Evolutionary conservation across 345 rosid genomes (phyloP).

Genomic region (Zanthoxylum bungeanum): DNA sequence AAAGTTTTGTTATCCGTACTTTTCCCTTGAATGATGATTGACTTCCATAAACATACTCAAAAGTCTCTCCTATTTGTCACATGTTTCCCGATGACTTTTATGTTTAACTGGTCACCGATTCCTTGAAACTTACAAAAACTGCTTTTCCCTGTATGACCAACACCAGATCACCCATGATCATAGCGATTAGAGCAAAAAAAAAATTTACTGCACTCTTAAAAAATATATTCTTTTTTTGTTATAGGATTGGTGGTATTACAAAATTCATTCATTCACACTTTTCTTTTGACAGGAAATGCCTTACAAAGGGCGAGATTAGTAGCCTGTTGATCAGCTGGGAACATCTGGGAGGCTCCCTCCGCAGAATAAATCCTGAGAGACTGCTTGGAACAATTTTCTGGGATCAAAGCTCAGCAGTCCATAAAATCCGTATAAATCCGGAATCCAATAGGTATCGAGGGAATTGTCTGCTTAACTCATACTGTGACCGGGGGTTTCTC

Average conservation of each 20-base stretch:
- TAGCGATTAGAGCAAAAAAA: neutral
- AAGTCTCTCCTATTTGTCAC: too few relatives aligned
- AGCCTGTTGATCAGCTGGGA: slow-evolving; percentile 15
- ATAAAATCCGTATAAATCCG: neutral
- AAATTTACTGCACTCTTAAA: neutral
- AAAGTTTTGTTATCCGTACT: neutral
- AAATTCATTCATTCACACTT: too few relatives aligned
- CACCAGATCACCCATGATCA: neutral
- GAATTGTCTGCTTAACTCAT: slow-evolving; percentile 20
- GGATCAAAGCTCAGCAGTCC: slow-evolving; percentile 6
- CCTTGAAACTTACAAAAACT: neutral
- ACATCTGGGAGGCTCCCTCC: slow-evolving; percentile 13
- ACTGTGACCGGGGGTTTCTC: slow-evolving; percentile 7
- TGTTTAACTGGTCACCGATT: neutral
- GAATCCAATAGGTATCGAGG: neutral
- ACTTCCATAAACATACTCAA: neutral
- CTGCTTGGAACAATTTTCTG: slow-evolving; percentile 13
- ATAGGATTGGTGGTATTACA: neutral
- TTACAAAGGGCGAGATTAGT: slow-evolving; percentile 59
- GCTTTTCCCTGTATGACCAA: neutral
- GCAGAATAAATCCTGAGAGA: slow-evolving; percentile 18
- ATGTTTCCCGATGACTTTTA: neutral
- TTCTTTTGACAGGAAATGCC: slow-evolving; percentile 55
- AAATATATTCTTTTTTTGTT: too few relatives aligned
- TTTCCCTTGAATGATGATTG: neutral